Evolutionary conservation across 192 early-diverging fungal genomes (phyloP).

Genomic region (Entomortierella beljakovae): DNA sequence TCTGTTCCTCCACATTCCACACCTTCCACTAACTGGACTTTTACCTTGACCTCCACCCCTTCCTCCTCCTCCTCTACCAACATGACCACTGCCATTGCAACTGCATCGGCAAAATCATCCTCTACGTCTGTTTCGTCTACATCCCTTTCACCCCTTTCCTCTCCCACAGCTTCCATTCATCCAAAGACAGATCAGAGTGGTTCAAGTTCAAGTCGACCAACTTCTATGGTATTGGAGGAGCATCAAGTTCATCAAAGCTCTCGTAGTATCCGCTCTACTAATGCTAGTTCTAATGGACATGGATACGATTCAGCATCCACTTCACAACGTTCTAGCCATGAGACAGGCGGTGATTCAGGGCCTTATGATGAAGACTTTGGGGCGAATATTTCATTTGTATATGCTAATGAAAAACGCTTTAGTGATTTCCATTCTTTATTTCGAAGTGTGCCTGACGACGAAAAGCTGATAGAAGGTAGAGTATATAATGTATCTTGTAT

Average conservation of each 20-base stretch:
- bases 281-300: neutral
- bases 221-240: constrained; percentile 6
- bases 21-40: neutral
- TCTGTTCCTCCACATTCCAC: neutral
- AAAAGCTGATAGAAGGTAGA: constrained; percentile 66
- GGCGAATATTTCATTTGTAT: constrained; percentile 37
- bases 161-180: neutral
- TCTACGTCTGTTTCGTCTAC: too few relatives aligned
- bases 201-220: neutral
- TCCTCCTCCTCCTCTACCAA: constrained; percentile 4
- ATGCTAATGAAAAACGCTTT: constrained; percentile 60
- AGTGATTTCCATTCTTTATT: constrained; percentile 66
- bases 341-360: neutral
- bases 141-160: neutral
- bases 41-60: neutral
- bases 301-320: neutral
- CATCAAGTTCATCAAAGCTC: constrained; percentile 1
- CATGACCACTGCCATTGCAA: constrained; percentile 4
- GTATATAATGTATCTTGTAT: constrained; percentile 3
- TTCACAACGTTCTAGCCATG: constrained; percentile 20
- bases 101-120: too few relatives aligned
- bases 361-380: constrained; percentile 15
- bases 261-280: neutral
- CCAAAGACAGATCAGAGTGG: neutral
- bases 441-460: constrained; percentile 66